phyloP scores from a whole-genome alignment of 2,329 filamentous ascomycete genomes.

The Xylaria sp. region DNA sequence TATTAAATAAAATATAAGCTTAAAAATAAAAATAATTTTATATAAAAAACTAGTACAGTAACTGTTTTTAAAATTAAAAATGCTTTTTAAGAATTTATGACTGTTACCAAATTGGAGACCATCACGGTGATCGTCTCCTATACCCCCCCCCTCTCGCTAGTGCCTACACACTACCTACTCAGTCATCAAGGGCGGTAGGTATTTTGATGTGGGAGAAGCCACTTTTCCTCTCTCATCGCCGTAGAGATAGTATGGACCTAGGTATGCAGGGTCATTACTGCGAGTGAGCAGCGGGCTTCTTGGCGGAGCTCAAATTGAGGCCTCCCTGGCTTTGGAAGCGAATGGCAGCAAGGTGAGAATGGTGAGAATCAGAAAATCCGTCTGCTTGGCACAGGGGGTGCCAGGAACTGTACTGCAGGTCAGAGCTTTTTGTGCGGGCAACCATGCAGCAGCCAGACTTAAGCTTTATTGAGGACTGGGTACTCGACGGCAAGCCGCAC shows the following conservation, averaged over 20 bases:
- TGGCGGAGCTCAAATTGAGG: slow-evolving; percentile 34
- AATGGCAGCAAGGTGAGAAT: slow-evolving; percentile 24
- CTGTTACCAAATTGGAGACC: too few relatives aligned
- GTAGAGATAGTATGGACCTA: slow-evolving; percentile 9
- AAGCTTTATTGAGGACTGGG: slow-evolving; percentile 12
- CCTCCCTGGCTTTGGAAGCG: slow-evolving; percentile 31
- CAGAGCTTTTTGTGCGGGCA: slow-evolving; percentile 30
- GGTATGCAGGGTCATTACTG: slow-evolving; percentile 29
- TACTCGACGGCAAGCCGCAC: slow-evolving; percentile 16
- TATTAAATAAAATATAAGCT: too few relatives aligned
- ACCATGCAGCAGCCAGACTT: slow-evolving; percentile 19
- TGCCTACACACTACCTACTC: too few relatives aligned
- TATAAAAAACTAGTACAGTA: too few relatives aligned
- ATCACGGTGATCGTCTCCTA: too few relatives aligned
- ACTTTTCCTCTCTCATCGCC: slow-evolving; percentile 23
- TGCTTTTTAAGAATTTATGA: too few relatives aligned
- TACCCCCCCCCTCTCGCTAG: too few relatives aligned
- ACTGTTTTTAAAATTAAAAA: too few relatives aligned
- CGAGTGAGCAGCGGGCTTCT: slow-evolving; percentile 26
- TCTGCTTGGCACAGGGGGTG: slow-evolving; percentile 29
- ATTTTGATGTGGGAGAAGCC: slow-evolving; percentile 18
- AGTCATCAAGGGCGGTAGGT: neutral
- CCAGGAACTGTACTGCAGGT: slow-evolving; percentile 32
- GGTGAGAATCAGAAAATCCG: slow-evolving; percentile 5
- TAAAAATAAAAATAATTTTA: too few relatives aligned